Evolutionary conservation across 2,329 filamentous ascomycete genomes (phyloP).

Genomic region (Celoporthe dispersa): DNA sequence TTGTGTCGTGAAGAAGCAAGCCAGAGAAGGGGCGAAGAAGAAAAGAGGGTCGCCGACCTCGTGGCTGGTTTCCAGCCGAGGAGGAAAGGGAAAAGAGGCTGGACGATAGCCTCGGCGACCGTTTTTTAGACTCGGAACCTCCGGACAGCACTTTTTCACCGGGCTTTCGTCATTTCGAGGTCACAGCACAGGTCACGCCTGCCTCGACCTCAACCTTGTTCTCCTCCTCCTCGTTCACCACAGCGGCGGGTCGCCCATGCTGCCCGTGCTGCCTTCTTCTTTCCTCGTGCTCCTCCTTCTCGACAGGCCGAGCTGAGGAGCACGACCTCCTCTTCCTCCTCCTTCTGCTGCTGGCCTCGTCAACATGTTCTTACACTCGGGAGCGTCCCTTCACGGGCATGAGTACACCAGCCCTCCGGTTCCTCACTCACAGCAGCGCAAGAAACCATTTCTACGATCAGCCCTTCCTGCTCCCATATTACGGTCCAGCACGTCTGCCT

Average conservation of each 20-base stretch:
- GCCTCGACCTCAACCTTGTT: background rate
- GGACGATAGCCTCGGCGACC: background rate
- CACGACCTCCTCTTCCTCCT: background rate
- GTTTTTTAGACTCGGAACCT: background rate
- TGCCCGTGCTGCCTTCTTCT: background rate
- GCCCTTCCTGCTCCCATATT: constrained; percentile 44
- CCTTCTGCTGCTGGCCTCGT: background rate
- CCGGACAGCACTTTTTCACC: background rate
- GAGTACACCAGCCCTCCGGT: constrained; percentile 53
- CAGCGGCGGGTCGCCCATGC: background rate
- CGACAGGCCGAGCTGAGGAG: background rate
- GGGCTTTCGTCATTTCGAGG: background rate
- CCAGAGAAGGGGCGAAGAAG: background rate
- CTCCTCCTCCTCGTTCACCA: background rate
- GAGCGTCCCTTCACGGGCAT: constrained; percentile 63
- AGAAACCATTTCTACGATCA: constrained; percentile 48
- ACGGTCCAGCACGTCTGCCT: constrained; percentile 33
- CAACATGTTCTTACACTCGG: constrained; percentile 63
- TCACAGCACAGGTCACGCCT: background rate
- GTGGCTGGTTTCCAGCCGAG: background rate
- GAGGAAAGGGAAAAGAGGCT: background rate
- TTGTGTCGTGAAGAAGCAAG: background rate
- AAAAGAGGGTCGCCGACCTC: background rate
- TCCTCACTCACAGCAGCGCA: constrained; percentile 38
- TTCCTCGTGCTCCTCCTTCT: background rate